phyloP scores from a whole-genome alignment of 345 rosid species.

The Pugionium cornutum region DNA sequence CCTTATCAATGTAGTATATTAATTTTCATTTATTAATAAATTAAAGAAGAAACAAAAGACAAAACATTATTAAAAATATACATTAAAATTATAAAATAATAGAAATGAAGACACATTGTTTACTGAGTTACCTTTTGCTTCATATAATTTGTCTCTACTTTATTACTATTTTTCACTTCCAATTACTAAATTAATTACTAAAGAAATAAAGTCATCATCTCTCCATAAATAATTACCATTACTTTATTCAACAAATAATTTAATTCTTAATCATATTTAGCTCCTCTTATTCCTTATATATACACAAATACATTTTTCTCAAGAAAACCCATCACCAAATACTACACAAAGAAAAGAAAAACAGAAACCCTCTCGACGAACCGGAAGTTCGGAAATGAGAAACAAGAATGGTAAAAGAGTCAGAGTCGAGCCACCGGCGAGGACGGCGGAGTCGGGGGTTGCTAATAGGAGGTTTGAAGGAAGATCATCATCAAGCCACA shows the following conservation, averaged over 20 bases:
- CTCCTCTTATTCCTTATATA: constrained; percentile 19
- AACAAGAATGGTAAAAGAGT: constrained; percentile 29
- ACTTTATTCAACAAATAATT: constrained; percentile 16
- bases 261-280: constrained; percentile 2
- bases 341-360: constrained; percentile 13
- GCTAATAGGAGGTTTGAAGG: constrained; percentile 9
- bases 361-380: neutral
- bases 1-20: too few relatives aligned
- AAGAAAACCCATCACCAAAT: constrained; percentile 21
- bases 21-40: too few relatives aligned
- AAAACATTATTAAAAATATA: too few relatives aligned
- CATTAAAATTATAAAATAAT: too few relatives aligned
- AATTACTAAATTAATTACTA: constrained; percentile 7
- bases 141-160: constrained; percentile 30
- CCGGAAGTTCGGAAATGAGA: constrained; percentile 26
- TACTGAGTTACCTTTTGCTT: constrained; percentile 31
- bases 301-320: constrained; percentile 3
- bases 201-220: constrained; percentile 17
- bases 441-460: neutral
- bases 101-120: constrained; percentile 1
- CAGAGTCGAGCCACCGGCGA: neutral
- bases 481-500: neutral
- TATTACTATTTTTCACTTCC: constrained; percentile 11
- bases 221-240: constrained; percentile 6
- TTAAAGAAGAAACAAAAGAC: too few relatives aligned